Evolutionary conservation across 169 alveolate genomes (phyloP).

Genomic region (Perkinsus chesapeaki): DNA sequence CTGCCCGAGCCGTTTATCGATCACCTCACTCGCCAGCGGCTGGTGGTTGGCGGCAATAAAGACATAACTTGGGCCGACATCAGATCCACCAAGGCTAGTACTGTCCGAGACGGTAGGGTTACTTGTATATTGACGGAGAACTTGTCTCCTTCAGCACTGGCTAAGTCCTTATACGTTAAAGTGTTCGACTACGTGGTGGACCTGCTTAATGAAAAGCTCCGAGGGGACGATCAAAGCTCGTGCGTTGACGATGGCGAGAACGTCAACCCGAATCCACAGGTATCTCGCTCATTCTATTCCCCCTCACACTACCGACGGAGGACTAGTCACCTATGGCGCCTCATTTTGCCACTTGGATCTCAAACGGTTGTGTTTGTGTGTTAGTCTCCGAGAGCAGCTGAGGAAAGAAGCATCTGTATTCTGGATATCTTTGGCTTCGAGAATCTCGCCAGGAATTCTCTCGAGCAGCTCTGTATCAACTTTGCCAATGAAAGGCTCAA

Average conservation of each 20-base stretch:
- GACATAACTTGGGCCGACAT: not conserved
- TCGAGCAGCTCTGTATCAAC: constrained; percentile 78
- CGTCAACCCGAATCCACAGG: not conserved
- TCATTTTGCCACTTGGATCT: not conserved
- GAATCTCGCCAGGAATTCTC: constrained; percentile 57
- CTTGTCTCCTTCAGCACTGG: constrained; percentile 27
- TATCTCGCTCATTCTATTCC: not conserved
- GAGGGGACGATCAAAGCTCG: not conserved
- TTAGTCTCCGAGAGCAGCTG: not conserved
- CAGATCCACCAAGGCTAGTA: not conserved
- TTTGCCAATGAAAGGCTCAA: constrained; percentile 76
- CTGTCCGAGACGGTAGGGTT: not conserved
- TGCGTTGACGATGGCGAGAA: not conserved
- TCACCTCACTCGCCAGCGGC: not conserved
- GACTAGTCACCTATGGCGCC: too few species aligned
- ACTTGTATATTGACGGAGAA: not conserved
- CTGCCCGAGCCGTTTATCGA: not conserved
- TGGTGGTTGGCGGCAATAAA: not conserved
- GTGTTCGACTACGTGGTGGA: constrained; percentile 49
- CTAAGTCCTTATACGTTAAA: constrained; percentile 49
- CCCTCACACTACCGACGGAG: too few species aligned
- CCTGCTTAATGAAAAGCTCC: constrained; percentile 43
- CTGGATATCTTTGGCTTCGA: constrained; percentile 75
- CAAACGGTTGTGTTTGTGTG: not conserved
- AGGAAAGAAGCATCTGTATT: constrained; percentile 47